Evolutionary conservation across 1,139 yeast genomes (phyloP), one percentile per base, ranked within the genome.

Genomic region (Blastobotrys arbuscula): DNA sequence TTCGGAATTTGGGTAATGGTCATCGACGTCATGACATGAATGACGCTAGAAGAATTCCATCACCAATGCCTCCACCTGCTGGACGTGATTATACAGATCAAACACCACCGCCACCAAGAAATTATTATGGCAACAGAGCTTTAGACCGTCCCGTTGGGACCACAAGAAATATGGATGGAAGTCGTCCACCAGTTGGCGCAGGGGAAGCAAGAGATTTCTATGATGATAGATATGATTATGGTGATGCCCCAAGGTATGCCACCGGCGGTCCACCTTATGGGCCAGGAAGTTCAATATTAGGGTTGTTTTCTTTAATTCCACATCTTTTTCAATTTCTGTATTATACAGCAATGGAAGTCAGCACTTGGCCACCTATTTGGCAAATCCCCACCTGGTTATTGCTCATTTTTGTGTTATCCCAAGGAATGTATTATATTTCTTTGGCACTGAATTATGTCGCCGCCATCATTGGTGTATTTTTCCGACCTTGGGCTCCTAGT

Each of bases 61-160:
- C 45, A 3, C 45, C 45, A 10, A 13, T 13, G 34, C 23, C 10
- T 4, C 26, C 26, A 3, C 31, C 31, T 12, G 12, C 21, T 18
- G 16, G 42, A 20, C 13, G 33, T 8, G 15, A 20, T 19, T 5
- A n/a, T 6, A 41, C 23, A 28, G n/a, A 5, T 5, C 37, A 23
- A 30, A 15, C n/a, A 9, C 9, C 13, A 34, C 16, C 21, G 16
- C 39, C 16, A 8, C 39, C 16, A n/a, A 10, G 5, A n/a, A 4
- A 12, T 4, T 7, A 21, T 5, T 19, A 2, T 24, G 45, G 45
- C 16, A 8, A 8, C 3, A 18, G 45, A 12, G 45, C 45, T 10
- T 26, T 42, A 39, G 45, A 42, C 3, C 20, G 45, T 13, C 45
- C 45, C 2, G 45, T 42, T 13, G 45, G 45, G 3, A 35, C 38